Evolutionary conservation across 129 eudicot genomes (phyloP).

Genomic region (Solidago caesia): DNA sequence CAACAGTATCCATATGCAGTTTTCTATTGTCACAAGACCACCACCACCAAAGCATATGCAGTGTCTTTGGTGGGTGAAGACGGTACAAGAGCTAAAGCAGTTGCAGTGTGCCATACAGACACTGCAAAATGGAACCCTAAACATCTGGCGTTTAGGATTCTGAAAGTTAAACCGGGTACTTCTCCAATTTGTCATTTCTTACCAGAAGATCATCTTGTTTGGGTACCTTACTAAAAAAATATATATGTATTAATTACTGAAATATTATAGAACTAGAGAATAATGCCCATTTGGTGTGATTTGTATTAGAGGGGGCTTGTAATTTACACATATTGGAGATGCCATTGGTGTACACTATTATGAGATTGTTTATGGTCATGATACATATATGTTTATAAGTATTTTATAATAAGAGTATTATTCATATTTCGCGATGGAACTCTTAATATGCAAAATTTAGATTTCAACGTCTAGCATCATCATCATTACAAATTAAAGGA

Average conservation of each 20-base stretch:
- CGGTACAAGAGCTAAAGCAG: slow-evolving; percentile 53
- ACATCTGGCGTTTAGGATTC: slow-evolving; percentile 67
- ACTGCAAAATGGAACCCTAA: slow-evolving; percentile 70
- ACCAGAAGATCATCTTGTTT: slow-evolving; percentile 68
- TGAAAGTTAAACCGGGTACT: slow-evolving; percentile 63
- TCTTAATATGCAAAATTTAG: neutral
- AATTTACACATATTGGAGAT: slow-evolving; percentile 20
- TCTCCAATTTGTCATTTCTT: slow-evolving; percentile 74
- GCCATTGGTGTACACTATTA: slow-evolving; percentile 29
- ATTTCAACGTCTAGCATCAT: neutral
- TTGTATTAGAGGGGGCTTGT: slow-evolving; percentile 30
- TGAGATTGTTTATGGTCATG: slow-evolving; percentile 26
- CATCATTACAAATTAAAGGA: neutral
- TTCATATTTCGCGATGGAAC: neutral
- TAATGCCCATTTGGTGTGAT: slow-evolving; percentile 29
- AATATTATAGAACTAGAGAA: slow-evolving; percentile 9
- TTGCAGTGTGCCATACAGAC: slow-evolving; percentile 70
- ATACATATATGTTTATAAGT: slow-evolving; percentile 13
- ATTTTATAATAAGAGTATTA: neutral
- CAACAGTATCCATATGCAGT: slow-evolving; percentile 67
- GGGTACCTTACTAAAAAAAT: slow-evolving; percentile 46
- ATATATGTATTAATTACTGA: neutral
- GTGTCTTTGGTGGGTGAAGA: slow-evolving; percentile 50
- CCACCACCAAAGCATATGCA: slow-evolving; percentile 33
- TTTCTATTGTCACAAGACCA: slow-evolving; percentile 62